Conservation (phyloP, 495 filamentous ascomycete genomes). For the Symbiotaphrina buchneri region DNA sequence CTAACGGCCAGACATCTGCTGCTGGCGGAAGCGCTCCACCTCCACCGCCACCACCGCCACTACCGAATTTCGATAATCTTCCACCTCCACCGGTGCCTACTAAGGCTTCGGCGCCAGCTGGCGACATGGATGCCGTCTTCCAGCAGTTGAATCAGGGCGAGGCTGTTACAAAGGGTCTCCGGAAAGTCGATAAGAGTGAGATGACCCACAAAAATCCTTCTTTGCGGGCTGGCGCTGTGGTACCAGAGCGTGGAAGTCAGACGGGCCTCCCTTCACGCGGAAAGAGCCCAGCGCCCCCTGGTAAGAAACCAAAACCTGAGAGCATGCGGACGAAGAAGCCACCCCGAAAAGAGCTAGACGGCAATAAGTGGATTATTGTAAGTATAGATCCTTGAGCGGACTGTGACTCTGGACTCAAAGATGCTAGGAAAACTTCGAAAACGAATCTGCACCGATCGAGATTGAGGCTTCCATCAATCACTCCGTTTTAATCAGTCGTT, state of each 20-base stretch:
- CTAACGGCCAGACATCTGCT: slow-evolving; percentile 10
- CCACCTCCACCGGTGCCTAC: slow-evolving; percentile 12
- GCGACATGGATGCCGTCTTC: slow-evolving; percentile 58
- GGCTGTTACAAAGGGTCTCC: slow-evolving; percentile 60
- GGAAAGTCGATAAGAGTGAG: slow-evolving; percentile 79
- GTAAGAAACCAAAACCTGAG: slow-evolving; percentile 85
- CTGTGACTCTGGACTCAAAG: no score
- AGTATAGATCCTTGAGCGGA: slow-evolving; percentile 4
- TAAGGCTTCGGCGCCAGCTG: slow-evolving; percentile 7
- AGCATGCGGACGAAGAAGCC: slow-evolving; percentile 87
- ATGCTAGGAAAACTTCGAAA: slow-evolving; percentile 68
- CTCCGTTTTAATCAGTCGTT: slow-evolving; percentile 76
- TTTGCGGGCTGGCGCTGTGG: slow-evolving; percentile 49
- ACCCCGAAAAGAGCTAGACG: slow-evolving; percentile 74
- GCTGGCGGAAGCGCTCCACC: slow-evolving; percentile 24
- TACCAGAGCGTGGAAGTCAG: slow-evolving; percentile 29
- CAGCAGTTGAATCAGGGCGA: slow-evolving; percentile 75
- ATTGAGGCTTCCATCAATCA: slow-evolving; percentile 64
- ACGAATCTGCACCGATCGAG: slow-evolving; percentile 37
- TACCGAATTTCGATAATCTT: slow-evolving; percentile 20
- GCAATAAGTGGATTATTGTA: slow-evolving; percentile 86
- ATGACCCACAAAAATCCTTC: slow-evolving; percentile 99
- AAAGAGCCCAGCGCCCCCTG: slow-evolving; percentile 60
- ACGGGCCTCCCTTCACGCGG: slow-evolving; percentile 21
- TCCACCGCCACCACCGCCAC: slow-evolving; percentile 51